phyloP scores from a whole-genome alignment of 129 eudicot genomes.

The Pseudognaphalium luteoalbum region DNA sequence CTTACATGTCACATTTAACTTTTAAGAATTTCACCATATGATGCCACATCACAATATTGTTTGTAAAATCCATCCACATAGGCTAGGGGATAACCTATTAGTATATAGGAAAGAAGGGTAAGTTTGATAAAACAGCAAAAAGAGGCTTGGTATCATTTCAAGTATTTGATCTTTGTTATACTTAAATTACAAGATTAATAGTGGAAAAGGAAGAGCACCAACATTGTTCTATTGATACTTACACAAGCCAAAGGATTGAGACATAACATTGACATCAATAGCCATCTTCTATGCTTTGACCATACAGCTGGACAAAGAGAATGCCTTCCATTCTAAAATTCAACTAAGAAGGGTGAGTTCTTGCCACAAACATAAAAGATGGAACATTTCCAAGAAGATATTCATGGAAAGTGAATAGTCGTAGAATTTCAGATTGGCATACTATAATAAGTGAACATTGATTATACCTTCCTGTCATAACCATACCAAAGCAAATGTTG shows the following conservation, averaged over 20 bases:
- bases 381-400: too few species aligned
- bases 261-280: conserved; percentile 87
- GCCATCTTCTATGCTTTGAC: conserved; percentile 88
- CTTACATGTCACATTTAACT: too few species aligned
- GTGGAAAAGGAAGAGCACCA: not conserved
- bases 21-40: too few species aligned
- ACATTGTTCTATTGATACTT: conserved; percentile 28
- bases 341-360: conserved; percentile 19
- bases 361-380: not conserved
- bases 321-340: conserved; percentile 68
- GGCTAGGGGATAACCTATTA: too few species aligned
- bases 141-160: not conserved
- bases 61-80: too few species aligned
- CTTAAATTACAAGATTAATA: not conserved
- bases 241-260: conserved; percentile 89
- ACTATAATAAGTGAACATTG: not conserved
- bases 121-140: not conserved
- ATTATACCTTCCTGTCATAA: conserved; percentile 74
- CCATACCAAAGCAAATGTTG: conserved; percentile 95
- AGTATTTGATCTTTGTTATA: not conserved
- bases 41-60: too few species aligned
- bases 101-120: too few species aligned
- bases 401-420: too few species aligned
- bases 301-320: conserved; percentile 88
- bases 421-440: not conserved